Evolutionary conservation across 805 yeast genomes (phyloP).

Genomic region (Pichia paraexigua): DNA sequence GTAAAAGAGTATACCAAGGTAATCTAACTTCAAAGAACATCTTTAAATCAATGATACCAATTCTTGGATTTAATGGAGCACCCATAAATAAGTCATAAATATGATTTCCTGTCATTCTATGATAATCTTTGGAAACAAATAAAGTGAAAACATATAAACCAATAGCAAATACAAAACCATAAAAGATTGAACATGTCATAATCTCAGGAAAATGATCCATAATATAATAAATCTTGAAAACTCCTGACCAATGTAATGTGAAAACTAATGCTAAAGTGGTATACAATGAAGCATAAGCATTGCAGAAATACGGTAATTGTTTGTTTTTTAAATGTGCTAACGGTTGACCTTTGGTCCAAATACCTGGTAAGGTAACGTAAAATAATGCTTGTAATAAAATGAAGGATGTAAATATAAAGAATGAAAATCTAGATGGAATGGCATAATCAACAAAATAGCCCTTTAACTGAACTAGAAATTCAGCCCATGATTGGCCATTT

Average conservation of each 20-base stretch:
- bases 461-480: conserved; percentile 39
- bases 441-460: conserved; percentile 43
- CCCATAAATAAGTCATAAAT: conserved; percentile 95
- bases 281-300: conserved; percentile 83
- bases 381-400: conserved; percentile 61
- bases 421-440: conserved; percentile 50
- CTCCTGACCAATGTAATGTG: conserved; percentile 61
- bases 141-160: conserved; percentile 63
- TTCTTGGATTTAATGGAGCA: conserved; percentile 91
- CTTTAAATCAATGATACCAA: conserved; percentile 87
- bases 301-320: conserved; percentile 88
- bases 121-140: conserved; percentile 63
- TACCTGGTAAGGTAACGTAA: conserved; percentile 82
- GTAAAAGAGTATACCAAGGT: conserved; percentile 90
- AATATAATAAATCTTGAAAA: conserved; percentile 66
- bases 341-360: conserved; percentile 94
- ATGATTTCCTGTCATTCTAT: conserved; percentile 85
- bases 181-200: conserved; percentile 83
- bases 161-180: conserved; percentile 66
- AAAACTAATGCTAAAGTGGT: conserved; percentile 50
- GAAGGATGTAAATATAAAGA: conserved; percentile 66
- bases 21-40: conserved; percentile 96
- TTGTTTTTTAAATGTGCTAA: conserved; percentile 69
- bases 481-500: conserved; percentile 43
- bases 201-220: conserved; percentile 82